phyloP scores from a whole-genome alignment of 345 rosid species.

The Barbarea vulgaris region DNA sequence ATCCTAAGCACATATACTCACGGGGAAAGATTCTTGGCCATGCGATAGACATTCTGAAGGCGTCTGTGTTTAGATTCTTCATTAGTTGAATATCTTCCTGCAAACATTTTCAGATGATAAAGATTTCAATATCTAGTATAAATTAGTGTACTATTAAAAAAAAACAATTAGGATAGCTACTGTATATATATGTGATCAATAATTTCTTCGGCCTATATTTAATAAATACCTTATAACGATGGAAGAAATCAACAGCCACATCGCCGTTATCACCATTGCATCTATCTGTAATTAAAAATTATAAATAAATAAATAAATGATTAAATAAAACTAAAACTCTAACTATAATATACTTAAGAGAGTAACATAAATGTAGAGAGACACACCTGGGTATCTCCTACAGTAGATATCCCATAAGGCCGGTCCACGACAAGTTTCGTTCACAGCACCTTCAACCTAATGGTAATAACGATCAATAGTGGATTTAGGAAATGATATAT shows the following conservation, averaged over 20 bases:
- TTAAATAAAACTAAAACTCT: background rate
- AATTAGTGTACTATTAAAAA: too few relatives aligned
- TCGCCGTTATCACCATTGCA: slow-evolving; percentile 28
- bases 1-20: slow-evolving; percentile 16
- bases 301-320: too few relatives aligned
- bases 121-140: background rate
- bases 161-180: too few relatives aligned
- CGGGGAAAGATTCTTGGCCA: slow-evolving; percentile 59
- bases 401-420: slow-evolving; percentile 44
- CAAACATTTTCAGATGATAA: background rate
- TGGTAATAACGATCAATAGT: background rate
- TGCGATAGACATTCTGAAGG: slow-evolving; percentile 56
- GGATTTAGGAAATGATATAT: too few relatives aligned
- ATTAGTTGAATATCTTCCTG: slow-evolving; percentile 50
- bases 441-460: slow-evolving; percentile 39
- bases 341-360: background rate
- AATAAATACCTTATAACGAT: slow-evolving; percentile 49
- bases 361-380: background rate
- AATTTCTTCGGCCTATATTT: background rate
- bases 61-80: slow-evolving; percentile 47
- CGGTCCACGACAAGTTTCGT: slow-evolving; percentile 41
- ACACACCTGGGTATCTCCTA: slow-evolving; percentile 26
- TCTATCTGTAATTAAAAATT: background rate
- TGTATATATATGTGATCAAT: too few relatives aligned
- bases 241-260: slow-evolving; percentile 48